These are phyloP conservation scores for Solanum sparsipilum DNA, from an alignment of 257 asterid species.

Conservation along the genomic window DNA sequence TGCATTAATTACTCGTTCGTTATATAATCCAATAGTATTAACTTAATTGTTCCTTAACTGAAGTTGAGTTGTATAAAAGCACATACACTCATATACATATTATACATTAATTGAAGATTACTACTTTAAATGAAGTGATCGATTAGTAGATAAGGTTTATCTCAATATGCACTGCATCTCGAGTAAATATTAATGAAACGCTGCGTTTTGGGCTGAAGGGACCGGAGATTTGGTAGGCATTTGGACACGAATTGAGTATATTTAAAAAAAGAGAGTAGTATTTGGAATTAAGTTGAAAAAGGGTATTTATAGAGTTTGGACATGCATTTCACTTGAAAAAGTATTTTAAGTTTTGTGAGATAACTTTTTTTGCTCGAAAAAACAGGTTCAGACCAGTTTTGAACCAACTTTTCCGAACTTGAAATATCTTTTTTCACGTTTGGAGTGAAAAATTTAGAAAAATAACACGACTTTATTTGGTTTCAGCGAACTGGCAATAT, in stretches of 20 bases:
- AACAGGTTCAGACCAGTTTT: neutral
- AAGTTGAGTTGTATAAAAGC: neutral
- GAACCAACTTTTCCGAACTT: neutral
- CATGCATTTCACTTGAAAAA: neutral
- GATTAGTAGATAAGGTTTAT: neutral
- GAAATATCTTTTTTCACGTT: neutral
- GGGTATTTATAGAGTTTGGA: neutral
- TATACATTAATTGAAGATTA: neutral
- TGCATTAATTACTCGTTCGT: neutral
- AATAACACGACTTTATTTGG: neutral
- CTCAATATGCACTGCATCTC: neutral
- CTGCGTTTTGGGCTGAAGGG: neutral
- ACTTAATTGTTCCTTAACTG: neutral
- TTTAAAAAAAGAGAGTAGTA: neutral
- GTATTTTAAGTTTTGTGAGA: neutral
- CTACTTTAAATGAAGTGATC: neutral
- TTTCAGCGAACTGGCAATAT: constrained; percentile 56
- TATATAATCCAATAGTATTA: neutral
- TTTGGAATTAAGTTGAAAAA: neutral
- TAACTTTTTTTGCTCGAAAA: neutral
- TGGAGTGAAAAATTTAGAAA: too few relatives aligned
- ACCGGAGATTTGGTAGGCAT: neutral
- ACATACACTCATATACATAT: neutral
- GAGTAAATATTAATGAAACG: neutral
- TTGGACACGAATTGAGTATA: neutral